Evolutionary conservation across 75 land plant genomes (phyloP).

Genomic region (Cupressus sempervirens): DNA sequence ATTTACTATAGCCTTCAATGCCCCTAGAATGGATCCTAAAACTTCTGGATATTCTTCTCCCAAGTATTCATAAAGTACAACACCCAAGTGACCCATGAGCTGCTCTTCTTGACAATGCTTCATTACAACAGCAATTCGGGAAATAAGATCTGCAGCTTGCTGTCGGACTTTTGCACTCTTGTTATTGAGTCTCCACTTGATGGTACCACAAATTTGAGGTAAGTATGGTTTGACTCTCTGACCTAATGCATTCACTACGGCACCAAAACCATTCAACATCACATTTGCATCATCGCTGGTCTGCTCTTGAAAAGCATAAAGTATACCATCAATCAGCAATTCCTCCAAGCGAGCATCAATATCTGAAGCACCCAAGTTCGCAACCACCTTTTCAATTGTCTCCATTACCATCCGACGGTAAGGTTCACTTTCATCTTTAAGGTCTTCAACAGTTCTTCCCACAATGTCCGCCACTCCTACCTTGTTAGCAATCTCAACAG

Average conservation of each 20-base stretch:
- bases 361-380: constrained; percentile 93
- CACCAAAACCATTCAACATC: constrained; percentile 99
- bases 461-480: constrained; percentile 99
- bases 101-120: constrained; percentile 96
- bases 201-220: constrained; percentile 99
- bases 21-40: constrained; percentile 90
- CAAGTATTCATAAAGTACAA: constrained; percentile 86
- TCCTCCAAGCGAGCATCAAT: constrained; percentile 96
- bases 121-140: constrained; percentile 94
- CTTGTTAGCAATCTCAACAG: constrained; percentile 95
- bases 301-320: constrained; percentile 99
- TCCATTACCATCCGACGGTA: constrained; percentile 99
- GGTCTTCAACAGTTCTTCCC: constrained; percentile 93
- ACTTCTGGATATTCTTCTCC: constrained; percentile 99
- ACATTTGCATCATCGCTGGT: constrained; percentile 99
- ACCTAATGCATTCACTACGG: constrained; percentile 95
- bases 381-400: constrained; percentile 98
- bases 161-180: constrained; percentile 99
- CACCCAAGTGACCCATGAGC: constrained; percentile 96
- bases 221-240: constrained; percentile 96
- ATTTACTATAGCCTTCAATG: constrained; percentile 97
- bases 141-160: constrained; percentile 94
- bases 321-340: constrained; percentile 91
- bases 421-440: constrained; percentile 98
- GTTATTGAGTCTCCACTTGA: constrained; percentile 96